Percentiles rank a stretch among this genome's conserved stretches.
These are phyloP conservation scores for Panellus pusillus DNA, from an alignment of 768 basidiomycete genomes.

Conservation along the genomic window DNA sequence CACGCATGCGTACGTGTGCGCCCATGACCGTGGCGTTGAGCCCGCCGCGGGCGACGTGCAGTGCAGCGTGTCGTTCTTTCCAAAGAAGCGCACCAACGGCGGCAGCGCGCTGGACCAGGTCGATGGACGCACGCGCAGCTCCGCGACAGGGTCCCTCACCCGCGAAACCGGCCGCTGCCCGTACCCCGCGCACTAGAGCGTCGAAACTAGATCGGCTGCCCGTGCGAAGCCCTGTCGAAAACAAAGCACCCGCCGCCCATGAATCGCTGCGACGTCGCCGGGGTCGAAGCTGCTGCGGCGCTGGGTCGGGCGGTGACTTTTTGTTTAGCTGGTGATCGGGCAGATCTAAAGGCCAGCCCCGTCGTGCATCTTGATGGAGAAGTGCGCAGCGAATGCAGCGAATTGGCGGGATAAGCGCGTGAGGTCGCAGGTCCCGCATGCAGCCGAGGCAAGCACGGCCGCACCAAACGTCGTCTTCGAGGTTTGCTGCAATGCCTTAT, in stretches of 20 bases:
- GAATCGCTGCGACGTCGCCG: not conserved
- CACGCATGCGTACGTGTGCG: constrained; percentile 14
- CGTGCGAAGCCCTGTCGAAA: constrained; percentile 18
- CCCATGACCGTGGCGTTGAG: constrained; percentile 21
- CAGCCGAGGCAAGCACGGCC: constrained; percentile 9
- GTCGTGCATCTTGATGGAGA: constrained; percentile 15
- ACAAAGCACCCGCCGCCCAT: constrained; percentile 25
- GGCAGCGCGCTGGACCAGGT: not conserved
- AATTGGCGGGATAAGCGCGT: constrained; percentile 3
- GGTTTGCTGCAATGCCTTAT: not conserved
- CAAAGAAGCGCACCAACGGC: constrained; percentile 23
- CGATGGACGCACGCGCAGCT: constrained; percentile 14
- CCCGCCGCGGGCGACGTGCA: constrained; percentile 23
- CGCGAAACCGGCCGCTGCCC: constrained; percentile 15
- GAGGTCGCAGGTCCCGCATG: constrained; percentile 22
- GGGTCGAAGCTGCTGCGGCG: not conserved
- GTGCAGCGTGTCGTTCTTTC: constrained; percentile 22
- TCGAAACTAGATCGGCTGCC: constrained; percentile 21
- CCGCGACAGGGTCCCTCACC: constrained; percentile 20
- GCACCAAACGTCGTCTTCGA: not conserved
- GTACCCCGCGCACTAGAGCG: constrained; percentile 26
- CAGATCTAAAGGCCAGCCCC: not conserved
- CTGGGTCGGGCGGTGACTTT: not conserved
- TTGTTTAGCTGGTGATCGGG: not conserved
- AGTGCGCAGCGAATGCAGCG: constrained; percentile 15